A percentile compares a stretch with the other conserved stretches of the same genome.
Evolutionary conservation across 2,329 filamentous ascomycete genomes (phyloP).

Genomic region (Trichoderma sp.): DNA sequence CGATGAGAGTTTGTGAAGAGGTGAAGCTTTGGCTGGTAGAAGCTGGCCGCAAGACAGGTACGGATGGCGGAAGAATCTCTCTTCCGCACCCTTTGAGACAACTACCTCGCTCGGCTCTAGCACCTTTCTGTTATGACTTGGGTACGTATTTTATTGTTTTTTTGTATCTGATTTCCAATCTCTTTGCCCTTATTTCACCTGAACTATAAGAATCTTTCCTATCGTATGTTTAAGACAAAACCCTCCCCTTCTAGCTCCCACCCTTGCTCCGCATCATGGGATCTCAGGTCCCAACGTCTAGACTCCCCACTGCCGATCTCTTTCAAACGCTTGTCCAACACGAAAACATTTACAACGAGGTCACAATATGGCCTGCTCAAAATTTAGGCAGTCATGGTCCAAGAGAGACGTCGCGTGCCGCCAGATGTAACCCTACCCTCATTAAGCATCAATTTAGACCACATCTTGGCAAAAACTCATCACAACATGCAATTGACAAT

Average conservation of each 20-base stretch:
- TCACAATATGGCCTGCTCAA: neutral
- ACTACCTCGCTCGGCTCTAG: neutral
- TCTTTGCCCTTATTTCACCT: neutral
- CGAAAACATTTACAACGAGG: neutral
- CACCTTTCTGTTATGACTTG: neutral
- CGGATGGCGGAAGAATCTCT: slow-evolving; percentile 9
- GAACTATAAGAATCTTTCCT: too few species aligned
- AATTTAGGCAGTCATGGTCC: neutral
- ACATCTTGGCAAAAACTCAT: neutral
- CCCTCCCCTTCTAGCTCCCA: neutral
- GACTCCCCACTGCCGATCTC: slow-evolving; percentile 11
- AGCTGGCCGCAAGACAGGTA: neutral
- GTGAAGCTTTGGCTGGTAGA: neutral
- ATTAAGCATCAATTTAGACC: neutral
- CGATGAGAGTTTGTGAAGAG: neutral
- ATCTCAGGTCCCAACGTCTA: slow-evolving; percentile 10
- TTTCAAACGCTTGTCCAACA: neutral
- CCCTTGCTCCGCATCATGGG: slow-evolving; percentile 18
- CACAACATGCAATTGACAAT: neutral
- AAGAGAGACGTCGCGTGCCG: slow-evolving; percentile 20
- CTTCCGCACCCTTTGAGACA: neutral
- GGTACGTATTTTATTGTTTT: neutral
- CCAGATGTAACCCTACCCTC: slow-evolving; percentile 8
- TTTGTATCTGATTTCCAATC: neutral
- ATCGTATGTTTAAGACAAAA: neutral